Conservation (phyloP, 495 filamentous ascomycete species). For the Astrothelium subdiscretum region DNA sequence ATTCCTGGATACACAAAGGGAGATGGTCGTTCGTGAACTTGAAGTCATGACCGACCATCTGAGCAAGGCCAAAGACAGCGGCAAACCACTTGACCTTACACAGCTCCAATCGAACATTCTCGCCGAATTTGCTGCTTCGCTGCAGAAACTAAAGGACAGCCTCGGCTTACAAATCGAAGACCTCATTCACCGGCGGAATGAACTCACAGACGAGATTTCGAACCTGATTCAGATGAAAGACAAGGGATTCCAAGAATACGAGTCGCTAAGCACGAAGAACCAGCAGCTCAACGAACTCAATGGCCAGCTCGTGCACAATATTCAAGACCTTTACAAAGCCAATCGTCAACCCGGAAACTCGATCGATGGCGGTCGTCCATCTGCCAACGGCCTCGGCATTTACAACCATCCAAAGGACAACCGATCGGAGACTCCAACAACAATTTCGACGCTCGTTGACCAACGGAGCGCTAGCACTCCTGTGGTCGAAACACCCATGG, state of each 20-base stretch:
- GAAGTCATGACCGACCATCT: conserved; percentile 74
- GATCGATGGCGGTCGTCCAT: conserved; percentile 37
- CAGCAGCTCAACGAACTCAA: conserved; percentile 87
- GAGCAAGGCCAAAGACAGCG: conserved; percentile 52
- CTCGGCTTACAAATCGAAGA: conserved; percentile 71
- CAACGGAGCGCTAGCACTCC: conserved; percentile 27
- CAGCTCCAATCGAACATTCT: conserved; percentile 68
- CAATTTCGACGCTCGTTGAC: conserved; percentile 48
- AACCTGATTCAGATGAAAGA: conserved; percentile 72
- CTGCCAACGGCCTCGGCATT: conserved; percentile 72
- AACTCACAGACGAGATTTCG: conserved; percentile 68
- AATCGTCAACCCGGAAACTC: conserved; percentile 44
- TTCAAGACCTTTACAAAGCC: conserved; percentile 82
- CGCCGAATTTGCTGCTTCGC: conserved; percentile 74
- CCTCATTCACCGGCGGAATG: conserved; percentile 69
- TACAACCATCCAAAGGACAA: conserved; percentile 61
- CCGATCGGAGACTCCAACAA: conserved; percentile 48
- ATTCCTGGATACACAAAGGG: conserved; percentile 86
- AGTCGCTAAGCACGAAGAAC: conserved; percentile 86
- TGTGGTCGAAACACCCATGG: conserved; percentile 11
- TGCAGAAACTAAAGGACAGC: conserved; percentile 74
- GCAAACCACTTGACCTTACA: conserved; percentile 27
- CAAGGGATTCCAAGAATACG: conserved; percentile 87
- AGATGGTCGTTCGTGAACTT: conserved; percentile 87
- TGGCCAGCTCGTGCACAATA: conserved; percentile 85